A percentile compares a stretch with the other conserved stretches of the same genome.
phyloP scores from a whole-genome alignment of 192 early-diverging fungal genomes.

The Backusella morwellensis region DNA sequence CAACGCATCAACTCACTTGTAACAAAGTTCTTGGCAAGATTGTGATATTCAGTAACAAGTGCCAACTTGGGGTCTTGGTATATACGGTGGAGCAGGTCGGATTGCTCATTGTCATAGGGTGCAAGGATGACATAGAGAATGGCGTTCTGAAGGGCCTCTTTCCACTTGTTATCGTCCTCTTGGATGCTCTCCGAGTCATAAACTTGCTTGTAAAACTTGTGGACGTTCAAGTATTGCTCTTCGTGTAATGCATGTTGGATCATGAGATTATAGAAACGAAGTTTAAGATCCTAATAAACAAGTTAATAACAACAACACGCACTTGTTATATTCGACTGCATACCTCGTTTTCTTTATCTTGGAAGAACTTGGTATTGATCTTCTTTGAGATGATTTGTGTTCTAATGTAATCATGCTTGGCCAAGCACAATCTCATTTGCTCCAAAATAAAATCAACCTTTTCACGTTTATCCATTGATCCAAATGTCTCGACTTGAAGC shows the following conservation, averaged over 20 bases:
- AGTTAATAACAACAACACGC: neutral
- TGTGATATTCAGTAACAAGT: constrained; percentile 62
- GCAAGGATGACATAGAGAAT: constrained; percentile 87
- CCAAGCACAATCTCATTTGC: constrained; percentile 94
- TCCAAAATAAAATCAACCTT: constrained; percentile 99
- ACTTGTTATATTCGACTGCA: no score
- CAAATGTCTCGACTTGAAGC: constrained; percentile 98
- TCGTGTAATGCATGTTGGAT: constrained; percentile 93
- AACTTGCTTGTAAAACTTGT: constrained; percentile 91
- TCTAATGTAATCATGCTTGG: constrained; percentile 89
- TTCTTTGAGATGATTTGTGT: constrained; percentile 95
- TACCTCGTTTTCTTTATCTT: constrained; percentile 73
- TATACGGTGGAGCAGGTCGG: constrained; percentile 88
- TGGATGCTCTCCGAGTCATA: constrained; percentile 84
- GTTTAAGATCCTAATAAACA: constrained; percentile 76
- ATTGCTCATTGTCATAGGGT: constrained; percentile 96
- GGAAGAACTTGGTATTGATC: constrained; percentile 94
- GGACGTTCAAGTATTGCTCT: constrained; percentile 83
- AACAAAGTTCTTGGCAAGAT: constrained; percentile 86
- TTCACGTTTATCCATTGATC: constrained; percentile 97
- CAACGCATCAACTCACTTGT: constrained; percentile 94
- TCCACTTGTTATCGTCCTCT: constrained; percentile 76
- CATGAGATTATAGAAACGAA: constrained; percentile 96
- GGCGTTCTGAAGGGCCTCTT: constrained; percentile 72
- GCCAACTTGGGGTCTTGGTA: constrained; percentile 77